phyloP scores from a whole-genome alignment of 352 stramenopile species.

The Globisporangium megalacanthum region DNA sequence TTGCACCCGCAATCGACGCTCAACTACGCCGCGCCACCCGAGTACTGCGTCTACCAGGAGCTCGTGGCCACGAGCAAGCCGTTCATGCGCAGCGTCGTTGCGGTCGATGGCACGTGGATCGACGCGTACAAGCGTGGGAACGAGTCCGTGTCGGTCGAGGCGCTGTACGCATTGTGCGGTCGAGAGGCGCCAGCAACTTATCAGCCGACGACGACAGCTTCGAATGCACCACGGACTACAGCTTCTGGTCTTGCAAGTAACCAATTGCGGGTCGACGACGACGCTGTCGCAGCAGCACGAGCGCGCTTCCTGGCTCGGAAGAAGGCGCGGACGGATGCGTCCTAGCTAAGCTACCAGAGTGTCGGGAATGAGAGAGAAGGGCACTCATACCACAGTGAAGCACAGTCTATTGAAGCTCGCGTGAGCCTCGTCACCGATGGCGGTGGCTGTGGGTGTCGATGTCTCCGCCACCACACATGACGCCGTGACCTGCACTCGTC shows the following conservation, averaged over 20 bases:
- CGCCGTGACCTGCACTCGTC: conserved; percentile 33
- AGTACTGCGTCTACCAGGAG: conserved; percentile 66
- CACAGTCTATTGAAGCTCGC: too few relatives aligned
- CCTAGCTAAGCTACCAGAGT: too few relatives aligned
- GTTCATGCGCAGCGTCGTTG: conserved; percentile 57
- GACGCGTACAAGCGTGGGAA: conserved; percentile 32
- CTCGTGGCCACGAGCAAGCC: conserved; percentile 66
- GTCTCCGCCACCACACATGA: neutral
- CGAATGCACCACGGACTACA: neutral
- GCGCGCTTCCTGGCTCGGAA: conserved; percentile 42
- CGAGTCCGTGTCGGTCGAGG: conserved; percentile 15
- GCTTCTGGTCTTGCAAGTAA: conserved; percentile 1
- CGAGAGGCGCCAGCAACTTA: conserved; percentile 12
- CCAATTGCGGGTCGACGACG: conserved; percentile 13
- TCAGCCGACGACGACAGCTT: neutral
- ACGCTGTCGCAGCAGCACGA: conserved; percentile 33
- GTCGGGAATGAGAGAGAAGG: too few relatives aligned
- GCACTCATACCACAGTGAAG: too few relatives aligned
- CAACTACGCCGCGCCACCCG: conserved; percentile 33
- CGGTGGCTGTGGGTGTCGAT: neutral
- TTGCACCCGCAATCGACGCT: conserved; percentile 63
- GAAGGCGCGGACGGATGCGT: neutral
- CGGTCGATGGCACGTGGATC: conserved; percentile 50
- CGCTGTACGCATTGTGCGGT: conserved; percentile 55
- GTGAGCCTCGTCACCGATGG: too few relatives aligned